Conservation (phyloP, 257 asterid species). For the Salvia splendens region DNA sequence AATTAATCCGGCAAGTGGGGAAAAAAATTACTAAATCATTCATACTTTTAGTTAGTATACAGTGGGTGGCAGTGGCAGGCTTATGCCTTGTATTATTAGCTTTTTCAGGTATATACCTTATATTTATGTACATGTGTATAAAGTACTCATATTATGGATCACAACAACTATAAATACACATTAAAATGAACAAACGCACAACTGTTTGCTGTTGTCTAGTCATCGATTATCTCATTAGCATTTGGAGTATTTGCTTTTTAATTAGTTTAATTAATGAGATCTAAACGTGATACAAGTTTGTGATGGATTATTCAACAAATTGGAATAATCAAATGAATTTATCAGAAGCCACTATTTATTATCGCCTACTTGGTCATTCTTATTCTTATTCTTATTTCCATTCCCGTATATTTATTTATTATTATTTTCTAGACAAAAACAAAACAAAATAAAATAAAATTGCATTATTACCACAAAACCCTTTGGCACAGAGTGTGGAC, state of each 20-base stretch:
- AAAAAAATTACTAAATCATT: not conserved
- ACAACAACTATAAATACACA: not conserved
- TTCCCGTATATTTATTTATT: too few species aligned
- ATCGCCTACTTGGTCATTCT: not conserved
- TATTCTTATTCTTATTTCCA: too few species aligned
- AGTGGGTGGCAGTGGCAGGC: slow-evolving; percentile 1
- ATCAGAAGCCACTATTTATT: not conserved
- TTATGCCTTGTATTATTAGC: not conserved
- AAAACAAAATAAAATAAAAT: too few species aligned
- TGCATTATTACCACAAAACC: too few species aligned
- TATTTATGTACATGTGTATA: too few species aligned
- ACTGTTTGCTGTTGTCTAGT: not conserved
- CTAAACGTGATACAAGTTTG: not conserved
- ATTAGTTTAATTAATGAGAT: not conserved
- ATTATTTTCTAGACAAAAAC: too few species aligned
- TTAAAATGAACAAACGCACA: not conserved
- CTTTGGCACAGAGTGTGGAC: too few species aligned
- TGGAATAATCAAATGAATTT: not conserved
- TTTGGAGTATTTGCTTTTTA: not conserved
- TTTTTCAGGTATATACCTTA: not conserved
- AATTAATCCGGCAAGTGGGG: not conserved
- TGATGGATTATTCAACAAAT: not conserved
- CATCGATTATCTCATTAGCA: not conserved
- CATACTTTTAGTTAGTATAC: not conserved
- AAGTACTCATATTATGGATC: not conserved